A percentile compares a stretch with the other conserved stretches of the same genome.
phyloP scores from a whole-genome alignment of 805 yeast species.

The Kregervanrija fluxuum region DNA sequence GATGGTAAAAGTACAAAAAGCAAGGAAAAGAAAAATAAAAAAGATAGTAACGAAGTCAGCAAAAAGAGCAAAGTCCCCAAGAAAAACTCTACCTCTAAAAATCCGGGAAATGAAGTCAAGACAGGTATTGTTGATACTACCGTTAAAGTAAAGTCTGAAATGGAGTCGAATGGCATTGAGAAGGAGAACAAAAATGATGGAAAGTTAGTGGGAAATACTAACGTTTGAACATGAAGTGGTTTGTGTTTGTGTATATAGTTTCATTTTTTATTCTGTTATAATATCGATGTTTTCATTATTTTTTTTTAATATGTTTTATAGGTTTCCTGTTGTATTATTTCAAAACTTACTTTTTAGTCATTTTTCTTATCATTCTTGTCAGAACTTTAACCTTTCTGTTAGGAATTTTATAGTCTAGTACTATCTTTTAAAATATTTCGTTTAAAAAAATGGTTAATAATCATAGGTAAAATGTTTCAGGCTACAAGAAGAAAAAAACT shows the following conservation, averaged over 20 bases:
- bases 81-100: neutral
- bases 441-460: too few species aligned
- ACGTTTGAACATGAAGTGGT: neutral
- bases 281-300: neutral
- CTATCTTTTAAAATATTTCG: too few species aligned
- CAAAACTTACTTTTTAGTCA: too few species aligned
- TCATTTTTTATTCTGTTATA: neutral
- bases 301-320: too few species aligned
- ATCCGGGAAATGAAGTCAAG: too few species aligned
- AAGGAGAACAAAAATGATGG: conserved; percentile 4
- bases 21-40: conserved; percentile 6
- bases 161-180: neutral
- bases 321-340: too few species aligned
- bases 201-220: neutral
- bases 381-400: too few species aligned
- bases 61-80: conserved; percentile 1
- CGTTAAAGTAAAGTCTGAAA: conserved; percentile 4
- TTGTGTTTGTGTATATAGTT: neutral
- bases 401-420: too few species aligned
- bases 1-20: neutral
- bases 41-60: conserved; percentile 1
- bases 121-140: neutral
- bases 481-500: too few species aligned
- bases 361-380: too few species aligned
- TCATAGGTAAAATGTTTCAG: too few species aligned